Conservation (phyloP, 176 grass and related monocot species). For the Musa itinerans region DNA sequence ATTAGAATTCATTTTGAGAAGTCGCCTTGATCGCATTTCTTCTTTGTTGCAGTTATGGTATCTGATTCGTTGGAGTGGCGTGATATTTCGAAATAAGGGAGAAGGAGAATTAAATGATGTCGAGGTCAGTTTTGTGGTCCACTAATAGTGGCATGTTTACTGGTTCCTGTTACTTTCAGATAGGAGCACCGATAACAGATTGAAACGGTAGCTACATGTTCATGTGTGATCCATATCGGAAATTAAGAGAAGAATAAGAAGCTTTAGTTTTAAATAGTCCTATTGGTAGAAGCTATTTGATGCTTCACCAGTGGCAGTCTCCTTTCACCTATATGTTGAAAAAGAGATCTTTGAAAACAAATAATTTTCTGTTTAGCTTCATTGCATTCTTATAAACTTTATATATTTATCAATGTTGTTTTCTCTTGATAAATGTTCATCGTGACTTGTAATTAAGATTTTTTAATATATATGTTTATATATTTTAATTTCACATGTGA, state of each 20-base stretch:
- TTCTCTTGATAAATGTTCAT: no score
- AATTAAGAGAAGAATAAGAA: slow-evolving; percentile 4
- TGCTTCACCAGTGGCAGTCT: no score
- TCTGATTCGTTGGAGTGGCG: not conserved
- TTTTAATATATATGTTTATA: no score
- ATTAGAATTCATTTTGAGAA: not conserved
- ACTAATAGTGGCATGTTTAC: not conserved
- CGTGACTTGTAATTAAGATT: no score
- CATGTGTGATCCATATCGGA: not conserved
- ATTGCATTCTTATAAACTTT: no score
- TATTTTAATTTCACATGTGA: no score
- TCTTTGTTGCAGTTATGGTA: not conserved
- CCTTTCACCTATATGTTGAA: no score
- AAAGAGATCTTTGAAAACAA: no score
- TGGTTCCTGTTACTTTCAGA: not conserved
- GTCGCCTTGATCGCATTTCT: not conserved
- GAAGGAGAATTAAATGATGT: slow-evolving; percentile 9
- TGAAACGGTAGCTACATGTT: not conserved
- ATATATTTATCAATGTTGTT: no score
- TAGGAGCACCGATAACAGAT: not conserved
- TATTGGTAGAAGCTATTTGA: no score
- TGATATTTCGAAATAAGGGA: not conserved
- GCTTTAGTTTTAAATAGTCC: no score
- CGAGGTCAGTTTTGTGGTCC: slow-evolving; percentile 12
- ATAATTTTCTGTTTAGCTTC: no score